A percentile compares a stretch with the other conserved stretches of the same genome.
phyloP scores from a whole-genome alignment of 768 basidiomycete species.

The Rhizopogon rudus region DNA sequence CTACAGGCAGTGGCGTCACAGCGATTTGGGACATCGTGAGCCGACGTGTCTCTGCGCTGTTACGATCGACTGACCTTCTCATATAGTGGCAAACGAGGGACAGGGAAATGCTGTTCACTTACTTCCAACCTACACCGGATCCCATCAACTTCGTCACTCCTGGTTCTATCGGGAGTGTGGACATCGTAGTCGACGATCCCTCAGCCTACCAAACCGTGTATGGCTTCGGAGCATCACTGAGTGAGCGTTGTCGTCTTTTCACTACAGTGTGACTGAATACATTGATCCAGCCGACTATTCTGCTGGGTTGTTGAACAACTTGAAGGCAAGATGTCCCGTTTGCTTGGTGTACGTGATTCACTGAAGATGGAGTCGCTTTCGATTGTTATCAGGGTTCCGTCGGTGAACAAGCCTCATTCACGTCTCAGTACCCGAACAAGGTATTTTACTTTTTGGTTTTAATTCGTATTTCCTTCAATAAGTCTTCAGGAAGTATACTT shows the following conservation, averaged over 20 bases:
- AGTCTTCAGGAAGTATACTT: no score
- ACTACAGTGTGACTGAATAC: constrained; percentile 1
- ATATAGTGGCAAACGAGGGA: constrained; percentile 53
- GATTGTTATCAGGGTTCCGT: no score
- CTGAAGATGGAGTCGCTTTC: background rate
- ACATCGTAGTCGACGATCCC: constrained; percentile 57
- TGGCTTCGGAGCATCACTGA: constrained; percentile 65
- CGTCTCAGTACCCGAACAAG: no score
- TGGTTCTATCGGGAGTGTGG: constrained; percentile 50
- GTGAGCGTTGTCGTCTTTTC: constrained; percentile 29
- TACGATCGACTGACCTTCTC: background rate
- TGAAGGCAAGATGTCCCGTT: constrained; percentile 46
- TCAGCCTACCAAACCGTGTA: constrained; percentile 53
- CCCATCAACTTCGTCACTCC: constrained; percentile 40
- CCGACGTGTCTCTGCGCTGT: background rate
- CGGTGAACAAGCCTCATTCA: no score
- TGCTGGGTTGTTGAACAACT: constrained; percentile 50
- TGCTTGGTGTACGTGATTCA: constrained; percentile 22
- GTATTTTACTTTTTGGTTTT: no score
- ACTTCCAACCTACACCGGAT: constrained; percentile 23
- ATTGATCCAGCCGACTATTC: constrained; percentile 60
- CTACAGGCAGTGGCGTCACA: constrained; percentile 32
- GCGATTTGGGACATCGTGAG: constrained; percentile 50
- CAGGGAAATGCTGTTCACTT: constrained; percentile 23
- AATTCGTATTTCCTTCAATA: no score